Evolutionary conservation across 148 eudicot genomes (phyloP).

Genomic region (Mesembryanthemum crystallinum): DNA sequence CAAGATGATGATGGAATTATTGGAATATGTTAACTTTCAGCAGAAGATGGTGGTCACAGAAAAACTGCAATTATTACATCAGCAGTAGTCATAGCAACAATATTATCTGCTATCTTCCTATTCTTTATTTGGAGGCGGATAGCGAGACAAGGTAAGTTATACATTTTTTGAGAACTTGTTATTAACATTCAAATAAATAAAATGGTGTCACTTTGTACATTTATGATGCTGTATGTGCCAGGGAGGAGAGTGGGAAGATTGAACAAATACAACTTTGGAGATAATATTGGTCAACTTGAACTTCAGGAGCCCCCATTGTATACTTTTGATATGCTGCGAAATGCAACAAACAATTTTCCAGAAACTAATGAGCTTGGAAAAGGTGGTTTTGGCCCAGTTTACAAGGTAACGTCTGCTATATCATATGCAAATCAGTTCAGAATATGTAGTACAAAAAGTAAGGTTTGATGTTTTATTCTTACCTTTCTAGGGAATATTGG

Average conservation of each 20-base stretch:
- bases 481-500: conserved; percentile 28
- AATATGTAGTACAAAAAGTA: not conserved
- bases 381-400: conserved; percentile 49
- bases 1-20: conserved; percentile 11
- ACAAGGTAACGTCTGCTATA: conserved; percentile 35
- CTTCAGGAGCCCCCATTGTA: conserved; percentile 39
- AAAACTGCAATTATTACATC: conserved; percentile 24
- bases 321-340: conserved; percentile 27
- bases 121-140: conserved; percentile 25
- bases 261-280: conserved; percentile 18
- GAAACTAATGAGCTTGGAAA: conserved; percentile 33
- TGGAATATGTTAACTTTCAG: conserved; percentile 22
- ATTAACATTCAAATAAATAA: not conserved
- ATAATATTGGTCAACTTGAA: conserved; percentile 19
- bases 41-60: conserved; percentile 13
- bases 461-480: not conserved
- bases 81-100: conserved; percentile 13
- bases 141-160: conserved; percentile 24
- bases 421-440: not conserved
- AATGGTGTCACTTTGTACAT: no score
- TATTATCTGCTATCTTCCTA: conserved; percentile 7
- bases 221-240: conserved; percentile 14
- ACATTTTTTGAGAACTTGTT: not conserved
- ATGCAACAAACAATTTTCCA: conserved; percentile 33
- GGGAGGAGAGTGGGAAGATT: conserved; percentile 20